Evolutionary conservation across 495 filamentous ascomycete genomes (phyloP).

Genomic region (Wilcoxina mikolae): DNA sequence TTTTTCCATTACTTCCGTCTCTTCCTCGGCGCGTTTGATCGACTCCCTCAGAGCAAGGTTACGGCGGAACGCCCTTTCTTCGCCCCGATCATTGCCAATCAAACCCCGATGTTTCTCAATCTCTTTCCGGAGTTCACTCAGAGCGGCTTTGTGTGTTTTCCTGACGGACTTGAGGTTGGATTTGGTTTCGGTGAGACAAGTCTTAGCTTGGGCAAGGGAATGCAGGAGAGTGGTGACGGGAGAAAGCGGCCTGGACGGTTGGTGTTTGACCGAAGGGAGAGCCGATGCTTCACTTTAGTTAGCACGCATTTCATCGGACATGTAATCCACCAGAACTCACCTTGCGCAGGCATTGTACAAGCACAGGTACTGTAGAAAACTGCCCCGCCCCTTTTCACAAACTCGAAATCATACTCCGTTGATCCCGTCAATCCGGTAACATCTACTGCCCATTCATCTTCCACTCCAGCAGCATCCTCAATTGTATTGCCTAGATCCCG

Average conservation of each 20-base stretch:
- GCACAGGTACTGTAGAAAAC: conserved; percentile 25
- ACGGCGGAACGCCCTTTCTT: conserved; percentile 27
- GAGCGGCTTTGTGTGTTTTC: conserved; percentile 24
- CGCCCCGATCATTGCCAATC: conserved; percentile 25
- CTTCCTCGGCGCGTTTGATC: conserved; percentile 28
- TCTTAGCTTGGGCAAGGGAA: conserved; percentile 23
- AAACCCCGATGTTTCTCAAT: conserved; percentile 27
- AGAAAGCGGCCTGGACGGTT: conserved; percentile 26
- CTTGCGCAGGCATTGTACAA: conserved; percentile 28
- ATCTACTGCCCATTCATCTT: conserved; percentile 27
- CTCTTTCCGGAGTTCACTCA: conserved; percentile 26
- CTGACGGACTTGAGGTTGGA: conserved; percentile 20
- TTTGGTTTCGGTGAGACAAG: conserved; percentile 23
- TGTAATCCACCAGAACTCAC: conserved; percentile 13
- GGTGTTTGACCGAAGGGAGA: conserved; percentile 12
- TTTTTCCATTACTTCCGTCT: conserved; percentile 23
- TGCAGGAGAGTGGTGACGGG: conserved; percentile 28
- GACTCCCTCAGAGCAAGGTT: conserved; percentile 26
- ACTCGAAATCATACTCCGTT: conserved; percentile 30
- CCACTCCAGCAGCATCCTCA: conserved; percentile 15
- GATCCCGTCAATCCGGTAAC: conserved; percentile 27
- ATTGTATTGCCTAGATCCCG: conserved; percentile 14
- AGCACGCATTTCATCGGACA: not conserved
- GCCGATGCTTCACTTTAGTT: conserved; percentile 18
- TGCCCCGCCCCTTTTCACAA: conserved; percentile 21